phyloP scores from a whole-genome alignment of 2,329 filamentous ascomycete species.

The Colletotrichum melonis region DNA sequence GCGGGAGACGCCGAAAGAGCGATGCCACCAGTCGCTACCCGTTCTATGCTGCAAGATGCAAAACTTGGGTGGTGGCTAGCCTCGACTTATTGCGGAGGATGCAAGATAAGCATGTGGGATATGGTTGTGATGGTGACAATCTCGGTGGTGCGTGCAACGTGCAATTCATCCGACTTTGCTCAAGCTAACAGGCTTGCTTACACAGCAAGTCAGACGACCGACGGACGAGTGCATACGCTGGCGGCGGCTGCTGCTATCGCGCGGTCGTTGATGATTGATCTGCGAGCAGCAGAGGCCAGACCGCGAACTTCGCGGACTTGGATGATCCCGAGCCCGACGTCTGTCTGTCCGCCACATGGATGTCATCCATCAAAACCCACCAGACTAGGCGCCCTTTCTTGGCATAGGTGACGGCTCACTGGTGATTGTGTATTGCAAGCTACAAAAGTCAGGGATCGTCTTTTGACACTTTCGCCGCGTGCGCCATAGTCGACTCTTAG shows the following conservation, averaged over 20 bases:
- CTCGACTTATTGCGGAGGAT: slow-evolving; percentile 3
- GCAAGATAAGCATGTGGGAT: slow-evolving; percentile 24
- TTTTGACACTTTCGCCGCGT: slow-evolving; percentile 10
- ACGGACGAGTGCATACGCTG: slow-evolving; percentile 2
- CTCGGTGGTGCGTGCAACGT: slow-evolving; percentile 10
- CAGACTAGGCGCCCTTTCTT: slow-evolving; percentile 8
- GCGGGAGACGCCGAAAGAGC: slow-evolving; percentile 13
- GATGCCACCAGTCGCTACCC: background rate
- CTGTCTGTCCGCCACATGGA: slow-evolving; percentile 11
- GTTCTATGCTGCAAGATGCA: slow-evolving; percentile 16
- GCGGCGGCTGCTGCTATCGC: background rate
- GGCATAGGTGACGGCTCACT: background rate
- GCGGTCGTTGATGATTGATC: slow-evolving; percentile 20
- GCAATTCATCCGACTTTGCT: background rate
- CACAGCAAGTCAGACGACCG: slow-evolving; percentile 24
- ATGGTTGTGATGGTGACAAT: slow-evolving; percentile 27
- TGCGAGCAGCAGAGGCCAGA: slow-evolving; percentile 19
- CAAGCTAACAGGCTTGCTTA: slow-evolving; percentile 11
- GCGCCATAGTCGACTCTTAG: slow-evolving; percentile 15
- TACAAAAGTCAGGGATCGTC: slow-evolving; percentile 1
- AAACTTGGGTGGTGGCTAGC: slow-evolving; percentile 10
- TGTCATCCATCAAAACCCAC: background rate
- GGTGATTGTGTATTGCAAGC: background rate
- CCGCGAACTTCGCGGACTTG: slow-evolving; percentile 23
- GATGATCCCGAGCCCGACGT: slow-evolving; percentile 30